phyloP scores from a whole-genome alignment of 2,329 filamentous ascomycete species.

The Talaromyces funiculosus region DNA sequence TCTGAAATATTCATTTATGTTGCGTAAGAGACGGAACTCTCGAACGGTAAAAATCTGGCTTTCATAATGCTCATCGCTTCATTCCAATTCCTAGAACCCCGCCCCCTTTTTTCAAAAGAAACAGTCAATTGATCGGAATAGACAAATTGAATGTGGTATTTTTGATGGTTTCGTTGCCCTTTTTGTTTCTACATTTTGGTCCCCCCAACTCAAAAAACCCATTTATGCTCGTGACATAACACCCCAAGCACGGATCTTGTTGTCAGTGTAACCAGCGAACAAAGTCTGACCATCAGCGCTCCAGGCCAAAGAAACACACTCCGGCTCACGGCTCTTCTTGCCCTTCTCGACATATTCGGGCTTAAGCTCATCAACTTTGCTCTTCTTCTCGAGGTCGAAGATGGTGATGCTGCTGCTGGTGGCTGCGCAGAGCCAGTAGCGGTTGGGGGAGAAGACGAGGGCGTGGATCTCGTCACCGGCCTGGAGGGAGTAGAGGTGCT shows the following conservation, averaged over 20 bases:
- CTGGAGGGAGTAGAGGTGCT: conserved; percentile 99
- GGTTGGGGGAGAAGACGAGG: conserved; percentile 99
- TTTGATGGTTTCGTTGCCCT: conserved; percentile 13
- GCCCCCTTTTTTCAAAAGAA: not conserved
- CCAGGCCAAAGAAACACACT: conserved; percentile 97
- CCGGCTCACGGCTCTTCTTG: conserved; percentile 98
- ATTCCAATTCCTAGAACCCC: conserved; percentile 25
- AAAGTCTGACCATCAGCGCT: conserved; percentile 97
- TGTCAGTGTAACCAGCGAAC: conserved; percentile 99
- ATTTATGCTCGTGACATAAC: conserved; percentile 87
- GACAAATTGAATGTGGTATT: conserved; percentile 12
- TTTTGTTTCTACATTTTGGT: conserved; percentile 21
- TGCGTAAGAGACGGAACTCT: conserved; percentile 5
- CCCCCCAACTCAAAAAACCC: conserved; percentile 10
- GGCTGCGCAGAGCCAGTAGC: conserved; percentile 99
- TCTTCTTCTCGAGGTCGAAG: conserved; percentile 99
- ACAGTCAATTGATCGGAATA: conserved; percentile 14
- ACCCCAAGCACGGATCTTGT: conserved; percentile 97
- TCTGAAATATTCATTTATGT: not conserved
- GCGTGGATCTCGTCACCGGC: conserved; percentile 99
- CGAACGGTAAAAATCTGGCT: conserved; percentile 6
- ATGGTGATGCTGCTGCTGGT: conserved; percentile 98
- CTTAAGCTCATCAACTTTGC: conserved; percentile 99
- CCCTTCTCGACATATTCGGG: conserved; percentile 91
- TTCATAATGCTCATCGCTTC: conserved; percentile 35